phyloP scores from a whole-genome alignment of 257 asterid species.

The Jacaranda copaia region DNA sequence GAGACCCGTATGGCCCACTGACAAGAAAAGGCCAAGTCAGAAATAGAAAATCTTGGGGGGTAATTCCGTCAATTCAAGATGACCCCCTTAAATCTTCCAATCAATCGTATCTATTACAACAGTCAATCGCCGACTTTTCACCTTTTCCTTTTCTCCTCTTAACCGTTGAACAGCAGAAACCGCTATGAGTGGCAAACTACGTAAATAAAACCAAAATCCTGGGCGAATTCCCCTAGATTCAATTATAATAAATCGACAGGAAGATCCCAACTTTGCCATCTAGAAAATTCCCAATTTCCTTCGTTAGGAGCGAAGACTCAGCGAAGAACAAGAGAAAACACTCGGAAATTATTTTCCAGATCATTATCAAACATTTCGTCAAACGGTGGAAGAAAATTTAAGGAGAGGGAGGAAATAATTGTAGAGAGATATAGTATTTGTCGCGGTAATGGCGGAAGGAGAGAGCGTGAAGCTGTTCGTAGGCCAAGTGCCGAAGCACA shows the following conservation, averaged over 20 bases:
- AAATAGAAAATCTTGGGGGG: background rate
- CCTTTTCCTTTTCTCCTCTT: constrained; percentile 28
- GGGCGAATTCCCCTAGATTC: constrained; percentile 33
- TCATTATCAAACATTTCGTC: constrained; percentile 35
- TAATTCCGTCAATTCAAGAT: background rate
- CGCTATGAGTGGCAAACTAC: constrained; percentile 50
- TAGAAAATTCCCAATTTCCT: constrained; percentile 47
- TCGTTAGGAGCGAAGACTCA: constrained; percentile 47
- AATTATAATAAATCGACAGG: constrained; percentile 41
- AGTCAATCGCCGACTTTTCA: constrained; percentile 47
- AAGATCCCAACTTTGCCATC: constrained; percentile 52
- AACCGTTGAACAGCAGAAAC: constrained; percentile 42
- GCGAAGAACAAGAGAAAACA: constrained; percentile 30
- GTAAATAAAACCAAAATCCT: constrained; percentile 41
- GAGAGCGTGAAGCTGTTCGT: constrained; percentile 97
- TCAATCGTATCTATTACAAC: constrained; percentile 28
- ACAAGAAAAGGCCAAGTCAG: background rate
- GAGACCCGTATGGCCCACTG: too few species aligned
- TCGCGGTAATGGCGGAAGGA: constrained; percentile 82
- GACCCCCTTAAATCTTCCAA: background rate
- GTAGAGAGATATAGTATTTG: constrained; percentile 34
- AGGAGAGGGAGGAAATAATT: constrained; percentile 15
- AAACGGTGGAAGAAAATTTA: constrained; percentile 11
- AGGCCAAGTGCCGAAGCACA: constrained; percentile 95
- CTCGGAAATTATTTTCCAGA: constrained; percentile 26